A percentile compares a stretch with the other conserved stretches of the same genome.
These are phyloP conservation scores for Raphidocelis subcapitata DNA, from an alignment of 139 green algal species.

Conservation along the genomic window DNA sequence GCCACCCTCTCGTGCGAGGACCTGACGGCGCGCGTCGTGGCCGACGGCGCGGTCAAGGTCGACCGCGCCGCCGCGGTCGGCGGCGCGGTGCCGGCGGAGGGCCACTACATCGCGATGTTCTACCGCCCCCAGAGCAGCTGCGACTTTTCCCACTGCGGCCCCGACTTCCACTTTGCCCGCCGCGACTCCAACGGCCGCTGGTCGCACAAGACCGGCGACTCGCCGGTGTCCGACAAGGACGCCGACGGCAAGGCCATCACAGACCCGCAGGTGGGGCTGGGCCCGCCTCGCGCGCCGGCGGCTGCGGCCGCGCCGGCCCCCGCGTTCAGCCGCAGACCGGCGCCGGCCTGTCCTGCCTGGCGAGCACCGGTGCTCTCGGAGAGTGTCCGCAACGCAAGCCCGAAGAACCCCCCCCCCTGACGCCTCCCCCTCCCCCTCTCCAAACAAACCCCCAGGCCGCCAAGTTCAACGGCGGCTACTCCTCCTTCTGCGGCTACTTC, in stretches of 20 bases:
- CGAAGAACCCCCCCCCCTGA: too few relatives aligned
- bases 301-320: too few relatives aligned
- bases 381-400: too few relatives aligned
- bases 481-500: conserved; percentile 27
- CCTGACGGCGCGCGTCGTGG: conserved; percentile 15
- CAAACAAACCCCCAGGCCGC: conserved; percentile 4
- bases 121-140: conserved; percentile 16
- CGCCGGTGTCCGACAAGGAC: conserved; percentile 19
- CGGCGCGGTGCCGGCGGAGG: conserved; percentile 2
- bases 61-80: conserved; percentile 4
- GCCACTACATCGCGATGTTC: conserved; percentile 29
- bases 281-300: too few relatives aligned
- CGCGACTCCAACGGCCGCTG: conserved; percentile 28
- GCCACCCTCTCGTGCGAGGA: conserved; percentile 15
- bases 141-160: conserved; percentile 24
- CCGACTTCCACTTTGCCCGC: conserved; percentile 32
- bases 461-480: conserved; percentile 9
- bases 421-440: too few relatives aligned
- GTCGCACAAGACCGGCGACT: conserved; percentile 28
- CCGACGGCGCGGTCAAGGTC: conserved; percentile 17
- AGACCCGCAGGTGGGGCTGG: conserved; percentile 5
- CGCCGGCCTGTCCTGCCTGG: too few relatives aligned
- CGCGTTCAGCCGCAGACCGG: too few relatives aligned
- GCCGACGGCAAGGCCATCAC: conserved; percentile 7
- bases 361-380: too few relatives aligned